A percentile compares a stretch with the other conserved stretches of the same genome.
Evolutionary conservation across 2,329 filamentous ascomycete species (phyloP).

Genomic region (Scytalidium lignicola): DNA sequence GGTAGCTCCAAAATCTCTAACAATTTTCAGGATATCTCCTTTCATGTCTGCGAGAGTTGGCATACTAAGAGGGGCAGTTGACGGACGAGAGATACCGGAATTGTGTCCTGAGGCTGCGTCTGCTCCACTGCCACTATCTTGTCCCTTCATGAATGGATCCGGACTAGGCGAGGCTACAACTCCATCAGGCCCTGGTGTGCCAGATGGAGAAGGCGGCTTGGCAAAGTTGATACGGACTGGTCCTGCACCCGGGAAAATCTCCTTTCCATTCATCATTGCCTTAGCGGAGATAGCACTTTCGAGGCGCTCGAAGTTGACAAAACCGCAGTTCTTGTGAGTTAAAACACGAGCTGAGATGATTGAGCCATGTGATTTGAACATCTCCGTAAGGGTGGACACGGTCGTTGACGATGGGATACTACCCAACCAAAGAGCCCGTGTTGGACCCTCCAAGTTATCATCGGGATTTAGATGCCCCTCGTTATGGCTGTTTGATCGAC

Average conservation of each 20-base stretch:
- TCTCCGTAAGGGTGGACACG: constrained; percentile 87
- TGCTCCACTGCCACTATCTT: constrained; percentile 41
- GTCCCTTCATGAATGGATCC: constrained; percentile 64
- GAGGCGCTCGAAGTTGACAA: constrained; percentile 91
- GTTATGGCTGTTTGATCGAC: constrained; percentile 59
- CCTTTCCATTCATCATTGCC: constrained; percentile 84
- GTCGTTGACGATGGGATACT: constrained; percentile 97
- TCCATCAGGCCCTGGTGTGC: constrained; percentile 83
- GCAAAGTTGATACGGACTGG: constrained; percentile 95
- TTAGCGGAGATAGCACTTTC: constrained; percentile 91
- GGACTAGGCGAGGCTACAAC: constrained; percentile 88
- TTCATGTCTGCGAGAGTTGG: constrained; percentile 73
- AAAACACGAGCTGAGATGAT: constrained; percentile 90
- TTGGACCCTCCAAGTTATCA: constrained; percentile 83
- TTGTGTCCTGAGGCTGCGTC: constrained; percentile 31
- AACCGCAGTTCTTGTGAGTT: constrained; percentile 98
- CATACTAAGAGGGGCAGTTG: constrained; percentile 55
- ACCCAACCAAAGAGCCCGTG: constrained; percentile 91
- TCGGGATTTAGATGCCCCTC: constrained; percentile 66
- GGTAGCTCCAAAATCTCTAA: constrained; percentile 79
- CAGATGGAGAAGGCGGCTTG: constrained; percentile 85
- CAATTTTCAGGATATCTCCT: constrained; percentile 78
- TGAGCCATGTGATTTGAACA: constrained; percentile 88
- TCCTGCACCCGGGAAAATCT: constrained; percentile 95
- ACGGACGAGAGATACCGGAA: constrained; percentile 33